A percentile compares a stretch with the other conserved stretches of the same genome.
Conservation (phyloP, 106 monocot species). For the Platanthera zijinensis region DNA sequence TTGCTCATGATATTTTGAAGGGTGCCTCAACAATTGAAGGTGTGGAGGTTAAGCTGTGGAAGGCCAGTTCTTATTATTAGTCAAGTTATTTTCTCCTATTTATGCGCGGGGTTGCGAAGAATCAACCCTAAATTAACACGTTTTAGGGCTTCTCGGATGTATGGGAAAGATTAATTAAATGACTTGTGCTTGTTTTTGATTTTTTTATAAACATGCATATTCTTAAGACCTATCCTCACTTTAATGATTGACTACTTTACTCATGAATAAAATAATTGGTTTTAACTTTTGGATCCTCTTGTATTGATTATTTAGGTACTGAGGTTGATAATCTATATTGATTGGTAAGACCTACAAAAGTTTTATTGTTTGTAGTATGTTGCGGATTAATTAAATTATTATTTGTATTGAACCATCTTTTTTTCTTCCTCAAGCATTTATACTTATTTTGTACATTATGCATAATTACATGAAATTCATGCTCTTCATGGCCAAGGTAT, state of each 20-base stretch:
- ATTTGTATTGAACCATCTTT: too few species aligned
- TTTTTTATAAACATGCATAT: neutral
- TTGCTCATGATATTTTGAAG: slow-evolving; percentile 27
- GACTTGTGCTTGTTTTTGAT: neutral
- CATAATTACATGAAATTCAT: slow-evolving; percentile 98
- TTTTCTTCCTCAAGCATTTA: too few species aligned
- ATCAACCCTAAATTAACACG: too few species aligned
- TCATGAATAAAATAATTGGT: neutral
- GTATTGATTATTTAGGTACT: neutral
- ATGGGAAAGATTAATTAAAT: too few species aligned
- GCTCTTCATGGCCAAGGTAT: slow-evolving; percentile 63
- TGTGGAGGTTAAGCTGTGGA: slow-evolving; percentile 27
- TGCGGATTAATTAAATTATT: too few species aligned
- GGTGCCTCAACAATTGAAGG: slow-evolving; percentile 32
- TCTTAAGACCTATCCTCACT: neutral
- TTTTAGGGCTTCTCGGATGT: too few species aligned
- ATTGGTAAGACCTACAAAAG: neutral
- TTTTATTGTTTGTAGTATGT: too few species aligned
- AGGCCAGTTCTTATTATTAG: slow-evolving; percentile 9
- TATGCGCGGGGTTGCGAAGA: too few species aligned
- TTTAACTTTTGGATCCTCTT: neutral
- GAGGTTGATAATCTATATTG: neutral
- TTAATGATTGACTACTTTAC: too few species aligned
- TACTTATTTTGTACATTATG: too few species aligned
- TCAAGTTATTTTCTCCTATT: neutral